Conservation (phyloP, 2,329 filamentous ascomycete genomes). For the Stagonosporopsis vannaccii region DNA sequence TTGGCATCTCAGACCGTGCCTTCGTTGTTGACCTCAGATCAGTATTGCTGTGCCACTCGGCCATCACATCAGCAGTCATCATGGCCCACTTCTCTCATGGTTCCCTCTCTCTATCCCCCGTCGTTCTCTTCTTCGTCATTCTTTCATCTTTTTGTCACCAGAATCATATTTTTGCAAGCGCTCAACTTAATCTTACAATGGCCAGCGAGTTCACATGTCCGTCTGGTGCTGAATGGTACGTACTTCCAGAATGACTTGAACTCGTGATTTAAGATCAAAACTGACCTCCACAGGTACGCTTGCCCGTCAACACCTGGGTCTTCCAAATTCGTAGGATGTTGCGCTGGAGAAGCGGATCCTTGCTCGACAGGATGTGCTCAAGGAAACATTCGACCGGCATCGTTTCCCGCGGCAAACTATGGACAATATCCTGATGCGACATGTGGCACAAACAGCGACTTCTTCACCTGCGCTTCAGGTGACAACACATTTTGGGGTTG, state of each 20-base stretch:
- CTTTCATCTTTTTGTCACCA: constrained; percentile 13
- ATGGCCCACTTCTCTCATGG: constrained; percentile 14
- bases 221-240: constrained; percentile 32
- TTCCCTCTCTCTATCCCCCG: constrained; percentile 12
- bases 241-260: not conserved
- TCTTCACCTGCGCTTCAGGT: constrained; percentile 46
- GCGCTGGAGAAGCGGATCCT: constrained; percentile 40
- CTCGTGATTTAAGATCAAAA: not conserved
- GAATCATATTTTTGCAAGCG: constrained; percentile 9
- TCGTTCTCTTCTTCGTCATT: constrained; percentile 8
- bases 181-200: constrained; percentile 17
- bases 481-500: constrained; percentile 48
- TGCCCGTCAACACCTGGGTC: constrained; percentile 25
- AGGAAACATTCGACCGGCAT: constrained; percentile 42
- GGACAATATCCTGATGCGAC: constrained; percentile 43
- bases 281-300: constrained; percentile 32
- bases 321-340: constrained; percentile 53
- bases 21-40: constrained; percentile 8
- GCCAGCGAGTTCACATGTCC: constrained; percentile 30
- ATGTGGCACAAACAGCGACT: constrained; percentile 40
- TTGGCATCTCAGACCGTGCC: constrained; percentile 4
- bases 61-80: constrained; percentile 18
- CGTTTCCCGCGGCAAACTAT: constrained; percentile 44
- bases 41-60: constrained; percentile 14
- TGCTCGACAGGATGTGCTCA: constrained; percentile 49